These are phyloP conservation scores for Brassica juncea DNA, from an alignment of 345 rosid genomes.

Conservation along the genomic window DNA sequence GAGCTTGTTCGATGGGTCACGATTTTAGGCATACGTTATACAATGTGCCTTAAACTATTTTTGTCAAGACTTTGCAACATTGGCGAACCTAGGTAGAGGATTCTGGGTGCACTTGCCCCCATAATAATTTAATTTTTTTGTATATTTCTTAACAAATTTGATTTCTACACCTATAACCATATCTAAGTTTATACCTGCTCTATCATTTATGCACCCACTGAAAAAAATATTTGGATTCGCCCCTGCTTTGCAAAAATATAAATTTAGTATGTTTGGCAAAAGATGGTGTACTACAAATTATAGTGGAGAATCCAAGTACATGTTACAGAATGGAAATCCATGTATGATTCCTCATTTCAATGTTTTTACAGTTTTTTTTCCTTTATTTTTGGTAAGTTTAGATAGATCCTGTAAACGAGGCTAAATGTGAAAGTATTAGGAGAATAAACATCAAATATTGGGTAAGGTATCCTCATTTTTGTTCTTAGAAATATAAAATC, in stretches of 20 bases:
- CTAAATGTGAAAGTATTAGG: neutral
- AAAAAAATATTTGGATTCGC: too few species aligned
- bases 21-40: neutral
- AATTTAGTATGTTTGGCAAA: neutral
- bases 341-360: conserved; percentile 35
- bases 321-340: conserved; percentile 28
- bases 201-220: too few species aligned
- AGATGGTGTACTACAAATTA: conserved; percentile 21
- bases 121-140: too few species aligned
- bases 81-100: too few species aligned
- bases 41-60: neutral
- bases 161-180: too few species aligned
- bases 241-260: too few species aligned
- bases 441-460: neutral
- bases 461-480: neutral
- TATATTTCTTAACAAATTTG: too few species aligned
- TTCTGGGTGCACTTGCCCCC: too few species aligned
- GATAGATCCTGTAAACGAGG: neutral
- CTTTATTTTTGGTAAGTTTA: neutral
- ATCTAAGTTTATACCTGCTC: too few species aligned
- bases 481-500: neutral
- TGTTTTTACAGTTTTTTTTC: neutral
- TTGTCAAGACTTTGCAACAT: neutral
- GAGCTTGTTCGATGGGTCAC: conserved; percentile 2
- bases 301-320: conserved; percentile 30